Conservation (phyloP, 306 rosid genomes). For the Malus asiatica region DNA sequence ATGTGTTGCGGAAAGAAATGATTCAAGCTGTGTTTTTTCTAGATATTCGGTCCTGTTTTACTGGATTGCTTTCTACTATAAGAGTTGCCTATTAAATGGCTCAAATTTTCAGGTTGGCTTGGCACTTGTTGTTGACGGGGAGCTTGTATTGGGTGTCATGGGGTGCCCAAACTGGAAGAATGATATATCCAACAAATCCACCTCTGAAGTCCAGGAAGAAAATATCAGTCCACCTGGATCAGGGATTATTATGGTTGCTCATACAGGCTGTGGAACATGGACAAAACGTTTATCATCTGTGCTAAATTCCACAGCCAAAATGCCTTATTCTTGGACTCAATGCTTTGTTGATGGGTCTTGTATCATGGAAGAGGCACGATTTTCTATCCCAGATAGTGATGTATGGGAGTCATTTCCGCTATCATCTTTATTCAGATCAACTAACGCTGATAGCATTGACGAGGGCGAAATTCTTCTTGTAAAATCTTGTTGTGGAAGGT, state of each 20-base stretch:
- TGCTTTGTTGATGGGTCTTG: constrained; percentile 54
- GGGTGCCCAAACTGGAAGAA: constrained; percentile 84
- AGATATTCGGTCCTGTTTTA: not conserved
- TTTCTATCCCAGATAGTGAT: constrained; percentile 73
- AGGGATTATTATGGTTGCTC: constrained; percentile 75
- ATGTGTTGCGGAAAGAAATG: not conserved
- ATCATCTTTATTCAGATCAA: constrained; percentile 39
- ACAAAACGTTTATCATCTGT: constrained; percentile 32
- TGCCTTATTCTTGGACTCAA: constrained; percentile 50
- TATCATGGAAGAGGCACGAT: constrained; percentile 42
- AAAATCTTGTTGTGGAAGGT: constrained; percentile 84
- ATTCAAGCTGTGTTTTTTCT: not conserved
- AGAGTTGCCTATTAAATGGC: not conserved
- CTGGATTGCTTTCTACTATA: not conserved
- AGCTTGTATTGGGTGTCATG: constrained; percentile 71
- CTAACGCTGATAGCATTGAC: constrained; percentile 30
- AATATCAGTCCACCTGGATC: constrained; percentile 29
- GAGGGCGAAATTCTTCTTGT: constrained; percentile 50
- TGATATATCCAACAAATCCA: constrained; percentile 31
- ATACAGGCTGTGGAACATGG: constrained; percentile 76
- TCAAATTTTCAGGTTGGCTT: constrained; percentile 65
- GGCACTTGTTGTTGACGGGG: constrained; percentile 87
- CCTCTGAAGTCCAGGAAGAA: constrained; percentile 26
- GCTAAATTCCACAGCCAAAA: constrained; percentile 20
- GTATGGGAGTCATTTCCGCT: constrained; percentile 75